Base-by-base conservation (phyloP, 2,329 filamentous ascomycete genomes). In the Pleomassaria siparia region DNA sequence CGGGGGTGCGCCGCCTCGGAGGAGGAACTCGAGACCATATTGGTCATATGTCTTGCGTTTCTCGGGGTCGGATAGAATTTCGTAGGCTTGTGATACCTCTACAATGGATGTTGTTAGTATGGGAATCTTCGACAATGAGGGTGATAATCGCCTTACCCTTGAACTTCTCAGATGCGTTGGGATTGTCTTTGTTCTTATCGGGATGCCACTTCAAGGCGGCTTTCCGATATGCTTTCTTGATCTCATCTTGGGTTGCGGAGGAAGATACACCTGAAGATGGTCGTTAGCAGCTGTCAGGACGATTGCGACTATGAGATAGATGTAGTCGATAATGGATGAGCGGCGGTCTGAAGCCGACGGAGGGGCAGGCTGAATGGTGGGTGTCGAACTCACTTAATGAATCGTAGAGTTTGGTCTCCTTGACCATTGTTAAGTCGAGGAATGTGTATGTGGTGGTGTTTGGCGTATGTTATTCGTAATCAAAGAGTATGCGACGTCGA, bases 131-230 rank as follows among this genome's bases (percentile, higher is more conserved):
- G 18, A 39, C 21, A 50, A 15, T 28, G 42, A 37, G 37, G 22
- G 41, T 15, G 25, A 18, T 15, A 37, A 16, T 37, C 25, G 33
- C 60, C 72, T 54, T 72, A 80, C 80, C 80, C 76, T 99, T 99
- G 80, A 99, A 99, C 74, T 92, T 96, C 70, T 97, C 94, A 51
- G 84, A 79, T 8, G 92, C 89, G 43, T 84, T 76, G 24, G 91
- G 85, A 62, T 92, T 91, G 74, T 95, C 86, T 73, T 91, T 91
- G 80, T 97, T 99, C 80, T 97, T 99, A 79, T 99, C 94, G 6
- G 94, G 94, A 68, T 99, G 94, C 75, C 85, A 91, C 76, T 91
- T 95, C 69, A 97, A 75, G 45, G 92, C 92, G 46, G 86, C 82
- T 80, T 96, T 96, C 54, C 88, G 83, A 73, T 96, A 96, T 49